These are phyloP conservation scores for Mycena capillaripes DNA, from an alignment of 768 basidiomycete genomes.

Conservation along the genomic window DNA sequence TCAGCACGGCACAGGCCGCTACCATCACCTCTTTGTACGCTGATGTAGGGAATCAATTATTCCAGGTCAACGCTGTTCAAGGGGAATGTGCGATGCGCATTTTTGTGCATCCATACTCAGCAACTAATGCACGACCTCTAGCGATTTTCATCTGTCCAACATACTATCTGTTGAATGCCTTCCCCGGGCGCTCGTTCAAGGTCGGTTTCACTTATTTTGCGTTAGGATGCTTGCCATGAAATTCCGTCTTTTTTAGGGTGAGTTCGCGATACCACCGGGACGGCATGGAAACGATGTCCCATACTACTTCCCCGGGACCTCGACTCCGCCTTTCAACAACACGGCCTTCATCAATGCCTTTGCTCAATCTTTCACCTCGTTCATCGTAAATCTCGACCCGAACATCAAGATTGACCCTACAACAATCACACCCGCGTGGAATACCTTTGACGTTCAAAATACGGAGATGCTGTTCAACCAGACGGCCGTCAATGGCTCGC, in stretches of 20 bases:
- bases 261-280: slow-evolving; percentile 47
- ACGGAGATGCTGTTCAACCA: slow-evolving; percentile 34
- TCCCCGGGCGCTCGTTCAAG: slow-evolving; percentile 48
- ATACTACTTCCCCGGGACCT: slow-evolving; percentile 44
- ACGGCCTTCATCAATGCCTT: slow-evolving; percentile 29
- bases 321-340: slow-evolving; percentile 28
- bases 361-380: slow-evolving; percentile 32
- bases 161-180: slow-evolving; percentile 47
- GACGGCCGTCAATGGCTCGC: slow-evolving; percentile 11
- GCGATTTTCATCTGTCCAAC: slow-evolving; percentile 55
- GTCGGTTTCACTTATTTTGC: too few species aligned
- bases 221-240: too few species aligned
- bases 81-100: slow-evolving; percentile 49
- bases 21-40: slow-evolving; percentile 34
- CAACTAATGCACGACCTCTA: slow-evolving; percentile 22
- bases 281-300: slow-evolving; percentile 40
- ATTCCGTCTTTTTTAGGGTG: slow-evolving; percentile 36
- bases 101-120: too few species aligned
- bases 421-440: slow-evolving; percentile 31
- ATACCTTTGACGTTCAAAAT: neutral
- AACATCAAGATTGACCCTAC: slow-evolving; percentile 25
- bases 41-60: slow-evolving; percentile 30
- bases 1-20: slow-evolving; percentile 27
- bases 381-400: slow-evolving; percentile 27
- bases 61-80: slow-evolving; percentile 42